These are phyloP conservation scores for Bromus sterilis DNA, from an alignment of 176 grass and related monocot species.

Conservation along the genomic window DNA sequence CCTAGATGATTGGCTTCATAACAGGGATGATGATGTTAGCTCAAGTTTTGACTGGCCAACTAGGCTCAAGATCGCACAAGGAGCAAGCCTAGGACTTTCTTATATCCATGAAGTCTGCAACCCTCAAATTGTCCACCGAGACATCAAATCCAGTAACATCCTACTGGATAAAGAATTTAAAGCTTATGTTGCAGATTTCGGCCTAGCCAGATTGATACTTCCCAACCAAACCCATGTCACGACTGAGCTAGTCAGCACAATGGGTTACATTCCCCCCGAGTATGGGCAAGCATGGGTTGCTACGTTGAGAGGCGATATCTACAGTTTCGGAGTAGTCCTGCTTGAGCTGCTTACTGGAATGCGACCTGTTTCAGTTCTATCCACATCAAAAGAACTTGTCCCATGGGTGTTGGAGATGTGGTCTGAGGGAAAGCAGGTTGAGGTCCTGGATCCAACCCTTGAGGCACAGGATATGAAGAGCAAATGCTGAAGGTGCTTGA, in stretches of 20 bases:
- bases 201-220: constrained; percentile 57
- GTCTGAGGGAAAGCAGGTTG: constrained; percentile 22
- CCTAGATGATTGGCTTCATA: background rate
- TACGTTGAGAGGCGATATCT: constrained; percentile 59
- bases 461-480: constrained; percentile 24
- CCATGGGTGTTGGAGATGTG: constrained; percentile 36
- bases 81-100: constrained; percentile 35
- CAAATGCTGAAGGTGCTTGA: constrained; percentile 56
- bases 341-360: constrained; percentile 54
- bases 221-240: constrained; percentile 70
- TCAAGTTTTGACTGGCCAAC: constrained; percentile 36
- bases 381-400: constrained; percentile 36
- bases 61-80: constrained; percentile 41
- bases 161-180: constrained; percentile 61
- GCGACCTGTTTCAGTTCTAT: constrained; percentile 38
- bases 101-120: constrained; percentile 57
- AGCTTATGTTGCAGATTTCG: constrained; percentile 75
- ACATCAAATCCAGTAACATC: constrained; percentile 82
- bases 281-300: constrained; percentile 64
- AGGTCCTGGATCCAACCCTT: constrained; percentile 36
- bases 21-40: constrained; percentile 11
- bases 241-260: constrained; percentile 59
- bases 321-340: constrained; percentile 66
- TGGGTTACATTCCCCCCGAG: constrained; percentile 84
- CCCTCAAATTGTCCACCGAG: constrained; percentile 58